Base-by-base conservation (phyloP, 192 early-diverging fungal genomes). In the Podochytrium sp. region DNA sequence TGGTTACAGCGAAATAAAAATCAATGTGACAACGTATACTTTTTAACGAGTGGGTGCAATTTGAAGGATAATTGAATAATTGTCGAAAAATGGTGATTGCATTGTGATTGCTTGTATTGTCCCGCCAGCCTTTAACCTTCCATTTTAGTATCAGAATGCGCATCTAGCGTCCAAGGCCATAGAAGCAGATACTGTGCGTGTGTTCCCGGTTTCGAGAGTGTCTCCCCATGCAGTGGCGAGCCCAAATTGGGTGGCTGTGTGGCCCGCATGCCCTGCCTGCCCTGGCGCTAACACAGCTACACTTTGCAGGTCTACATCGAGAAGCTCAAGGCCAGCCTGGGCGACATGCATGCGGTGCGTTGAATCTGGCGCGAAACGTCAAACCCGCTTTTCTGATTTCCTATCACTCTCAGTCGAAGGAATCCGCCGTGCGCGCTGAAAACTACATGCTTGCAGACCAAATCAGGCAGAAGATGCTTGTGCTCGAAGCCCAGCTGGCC, bases 371-470 rank as follows among this genome's bases (percentile, higher is more conserved):
- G n/a, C n/a, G n/a, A n/a, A n/a, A n/a, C n/a, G n/a, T n/a, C n/a
- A 20, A 23, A 49, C 47, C 16, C 47, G 47, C 47, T 49, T 16
- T 49, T 16, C 47, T 16, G 23, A 16, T n/a, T n/a, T n/a, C n/a
- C n/a, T n/a, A n/a, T n/a, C n/a, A 57, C 37, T 60, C 55, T 10
- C 18, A 71, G 69, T 25, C 56, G 2, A 86, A 86, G 57, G 78
- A 86, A 38, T 66, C 73, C 51, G 84, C 84, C 56, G 70, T 86
- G 16, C 56, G 69, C 10, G 35, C 64, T 14, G 83, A 86, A 69
- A 79, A 86, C 76, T 86, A 81, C 66, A 29, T 68, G 2, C 73
- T 75, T 0, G 83, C 84, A 14, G 83, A 86, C 34, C 75, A 81
- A 62, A 74, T 75, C 7, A 14, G 76, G 30, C 64, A 73, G 29